Base-by-base conservation (phyloP, 2,329 filamentous ascomycete genomes). In the Sporothrix pallida region DNA sequence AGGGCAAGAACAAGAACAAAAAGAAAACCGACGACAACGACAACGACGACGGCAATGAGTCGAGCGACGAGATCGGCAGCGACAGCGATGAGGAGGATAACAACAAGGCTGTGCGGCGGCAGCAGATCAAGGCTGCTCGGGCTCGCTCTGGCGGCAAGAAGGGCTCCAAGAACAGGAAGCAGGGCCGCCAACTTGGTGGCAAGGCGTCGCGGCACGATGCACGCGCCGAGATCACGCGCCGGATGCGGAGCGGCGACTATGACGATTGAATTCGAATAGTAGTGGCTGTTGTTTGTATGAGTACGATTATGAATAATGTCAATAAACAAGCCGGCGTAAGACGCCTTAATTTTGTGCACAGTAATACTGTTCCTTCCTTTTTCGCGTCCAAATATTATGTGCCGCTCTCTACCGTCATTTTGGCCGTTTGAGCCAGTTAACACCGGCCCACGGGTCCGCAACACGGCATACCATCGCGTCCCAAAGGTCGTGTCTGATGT, bases 121-220 rank as follows among this genome's bases (percentile, higher is more conserved):
- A 31, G 46, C 13, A 48, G 63, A 20, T n/a, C 44, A 52, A 68
- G 23, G 17, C 12, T 7, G 44, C 65, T 44, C 31, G 52, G 23
- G 46, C 65, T 6, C 44, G 44, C 2, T 12, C 23, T 26, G 15
- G 65, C 13, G 65, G 7, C 46, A 50, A 68, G 65, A 52, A 50
- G 23, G 46, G 23, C 17, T 17, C 62, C 62, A 48, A 67, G 62
- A 67, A 67, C 62, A 48, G 3, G 42, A 67, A 67, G 62, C 62
- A 67, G 13, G 42, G 62, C 62, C 62, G 42, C 10, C 3, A 6
- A 6, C 42, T 67, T 20, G 62, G 62, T 10, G 42, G 23, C 42
- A 67, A 67, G 62, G 62, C 62, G 13, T 26, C 42, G 44, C 62
- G 62, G 20, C 20, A 67, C 62, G 42, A 42, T 42, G 42, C 42